Evolutionary conservation across 345 rosid genomes (phyloP).

Genomic region (Chamaenerion angustifolium): DNA sequence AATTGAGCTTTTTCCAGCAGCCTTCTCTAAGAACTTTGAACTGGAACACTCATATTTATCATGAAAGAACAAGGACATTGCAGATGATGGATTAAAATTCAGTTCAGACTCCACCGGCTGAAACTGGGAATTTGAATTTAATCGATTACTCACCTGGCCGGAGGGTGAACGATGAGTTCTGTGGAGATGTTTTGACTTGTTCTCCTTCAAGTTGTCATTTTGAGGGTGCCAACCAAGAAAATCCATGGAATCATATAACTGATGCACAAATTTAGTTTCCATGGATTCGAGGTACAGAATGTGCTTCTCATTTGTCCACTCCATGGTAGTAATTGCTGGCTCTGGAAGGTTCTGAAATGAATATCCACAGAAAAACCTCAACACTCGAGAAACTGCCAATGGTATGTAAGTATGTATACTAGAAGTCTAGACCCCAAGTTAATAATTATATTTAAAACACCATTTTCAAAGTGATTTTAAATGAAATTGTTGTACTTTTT

Average conservation of each 20-base stretch:
- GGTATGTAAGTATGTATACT: too few species aligned
- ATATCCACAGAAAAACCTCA: not conserved
- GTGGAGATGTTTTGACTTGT: conserved; percentile 13
- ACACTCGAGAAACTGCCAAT: not conserved
- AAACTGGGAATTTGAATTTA: not conserved
- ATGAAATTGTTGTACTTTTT: too few species aligned
- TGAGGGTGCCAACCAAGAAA: conserved; percentile 19
- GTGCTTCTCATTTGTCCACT: conserved; percentile 92
- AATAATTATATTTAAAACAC: too few species aligned
- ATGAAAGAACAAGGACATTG: not conserved
- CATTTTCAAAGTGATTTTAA: too few species aligned
- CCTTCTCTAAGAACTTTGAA: conserved; percentile 64
- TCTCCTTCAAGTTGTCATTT: conserved; percentile 16
- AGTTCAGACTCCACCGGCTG: too few species aligned
- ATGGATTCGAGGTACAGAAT: conserved; percentile 69
- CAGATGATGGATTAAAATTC: not conserved
- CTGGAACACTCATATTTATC: conserved; percentile 16
- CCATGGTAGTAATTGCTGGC: conserved; percentile 22
- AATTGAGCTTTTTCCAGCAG: conserved; percentile 49
- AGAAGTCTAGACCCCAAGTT: too few species aligned
- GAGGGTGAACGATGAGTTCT: conserved; percentile 13
- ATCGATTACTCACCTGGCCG: conserved; percentile 42
- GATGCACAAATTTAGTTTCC: conserved; percentile 79
- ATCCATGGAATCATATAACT: conserved; percentile 39
- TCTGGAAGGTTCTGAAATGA: not conserved